A percentile compares a stretch with the other conserved stretches of the same genome.
Conservation (phyloP, 257 asterid species). For the Rauvolfia tetraphylla region DNA sequence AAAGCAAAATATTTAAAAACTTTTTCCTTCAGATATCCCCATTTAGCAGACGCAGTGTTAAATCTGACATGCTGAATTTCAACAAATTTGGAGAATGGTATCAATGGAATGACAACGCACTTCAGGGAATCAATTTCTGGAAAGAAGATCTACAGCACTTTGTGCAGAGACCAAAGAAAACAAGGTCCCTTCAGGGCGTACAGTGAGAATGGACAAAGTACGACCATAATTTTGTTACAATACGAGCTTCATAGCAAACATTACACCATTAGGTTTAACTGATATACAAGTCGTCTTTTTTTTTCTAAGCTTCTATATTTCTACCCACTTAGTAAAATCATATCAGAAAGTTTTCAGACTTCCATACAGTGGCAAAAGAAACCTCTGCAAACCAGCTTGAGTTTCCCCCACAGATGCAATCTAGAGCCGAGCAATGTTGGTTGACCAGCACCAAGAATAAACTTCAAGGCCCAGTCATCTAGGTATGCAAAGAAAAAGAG, state of each 20-base stretch:
- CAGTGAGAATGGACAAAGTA: not conserved
- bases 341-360: not conserved
- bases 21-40: not conserved
- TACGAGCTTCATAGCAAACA: not conserved
- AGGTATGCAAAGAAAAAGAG: slow-evolving; percentile 4
- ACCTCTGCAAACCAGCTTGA: not conserved
- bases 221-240: not conserved
- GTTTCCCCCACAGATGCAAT: not conserved
- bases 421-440: not conserved
- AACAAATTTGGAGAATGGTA: not conserved
- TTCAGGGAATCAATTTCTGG: not conserved
- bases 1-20: not conserved
- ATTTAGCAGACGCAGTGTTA: not conserved
- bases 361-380: not conserved
- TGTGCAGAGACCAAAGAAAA: not conserved
- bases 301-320: not conserved
- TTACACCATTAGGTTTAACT: not conserved
- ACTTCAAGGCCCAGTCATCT: slow-evolving; percentile 8
- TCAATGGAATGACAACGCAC: not conserved
- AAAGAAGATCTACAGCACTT: not conserved
- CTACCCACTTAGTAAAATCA: slow-evolving; percentile 1
- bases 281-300: not conserved
- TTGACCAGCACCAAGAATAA: slow-evolving; percentile 4
- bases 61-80: not conserved
- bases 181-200: not conserved